Conservation (phyloP, 2,329 filamentous ascomycete species). For the Penicillium sp. region DNA sequence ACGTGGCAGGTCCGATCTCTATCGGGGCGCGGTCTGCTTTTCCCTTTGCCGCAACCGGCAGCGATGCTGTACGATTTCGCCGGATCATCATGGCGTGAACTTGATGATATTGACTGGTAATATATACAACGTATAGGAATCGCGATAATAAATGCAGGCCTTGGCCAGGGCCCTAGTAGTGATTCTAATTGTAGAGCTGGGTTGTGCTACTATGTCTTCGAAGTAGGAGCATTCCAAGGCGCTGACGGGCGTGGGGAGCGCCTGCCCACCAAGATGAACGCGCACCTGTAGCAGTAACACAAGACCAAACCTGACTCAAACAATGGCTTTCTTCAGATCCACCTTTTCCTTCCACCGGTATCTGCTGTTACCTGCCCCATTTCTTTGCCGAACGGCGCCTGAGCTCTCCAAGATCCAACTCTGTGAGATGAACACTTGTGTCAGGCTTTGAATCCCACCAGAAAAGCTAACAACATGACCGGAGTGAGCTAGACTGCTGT, state of each 20-base stretch:
- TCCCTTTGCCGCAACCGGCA: constrained; percentile 1
- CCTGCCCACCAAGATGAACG: neutral
- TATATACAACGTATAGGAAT: neutral
- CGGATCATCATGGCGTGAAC: neutral
- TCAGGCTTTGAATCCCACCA: neutral
- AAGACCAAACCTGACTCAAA: neutral
- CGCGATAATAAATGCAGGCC: neutral
- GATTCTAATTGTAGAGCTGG: neutral
- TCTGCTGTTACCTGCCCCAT: constrained; percentile 3
- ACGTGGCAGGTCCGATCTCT: neutral
- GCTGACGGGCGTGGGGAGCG: neutral
- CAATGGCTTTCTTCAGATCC: neutral
- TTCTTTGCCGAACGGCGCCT: neutral
- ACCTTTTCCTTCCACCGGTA: neutral
- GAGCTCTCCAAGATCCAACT: neutral
- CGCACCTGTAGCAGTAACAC: neutral
- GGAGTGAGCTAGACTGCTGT: constrained; percentile 2
- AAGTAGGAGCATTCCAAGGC: neutral
- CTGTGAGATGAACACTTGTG: neutral
- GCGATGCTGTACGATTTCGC: neutral
- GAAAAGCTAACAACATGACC: neutral
- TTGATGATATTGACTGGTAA: neutral
- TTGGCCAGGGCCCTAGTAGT: neutral
- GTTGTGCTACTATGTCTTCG: neutral
- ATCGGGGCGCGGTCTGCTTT: neutral